Evolutionary conservation across 2,329 filamentous ascomycete genomes (phyloP), one percentile per base, ranked within the genome.

Genomic region (Tolypocladium nubicola): DNA sequence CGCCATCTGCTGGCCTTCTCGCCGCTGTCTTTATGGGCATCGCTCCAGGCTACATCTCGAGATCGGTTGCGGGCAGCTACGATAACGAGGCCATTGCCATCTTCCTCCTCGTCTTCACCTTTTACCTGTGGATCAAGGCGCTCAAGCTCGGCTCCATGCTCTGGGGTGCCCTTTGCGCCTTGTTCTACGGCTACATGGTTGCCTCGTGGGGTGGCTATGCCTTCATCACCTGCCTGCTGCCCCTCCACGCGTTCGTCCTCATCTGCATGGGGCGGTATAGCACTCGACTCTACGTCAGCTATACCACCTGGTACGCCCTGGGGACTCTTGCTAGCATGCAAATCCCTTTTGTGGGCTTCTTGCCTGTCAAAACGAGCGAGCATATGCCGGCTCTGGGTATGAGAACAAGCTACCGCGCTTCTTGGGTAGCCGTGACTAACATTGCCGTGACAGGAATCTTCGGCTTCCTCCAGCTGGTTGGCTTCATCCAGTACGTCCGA

Each of bases 151-250:
- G 94, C 33, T 97, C 94, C 54, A 91, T 96, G 72, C 89, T 97
- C 74, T 99, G 93, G 93, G 93, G 91, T 65, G 92, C 90, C 41
- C 79, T 97, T 61, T 94, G 92, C 66, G 94, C 94, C 49, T 81
- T 99, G 57, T 97, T 95, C 77, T 99, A 99, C 75, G 94, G 94
- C 69, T 99, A 99, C 84, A 99, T 99, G 94, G 94, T 99, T 62
- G 94, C 93, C 53, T 96, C 95, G 21, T 99, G 94, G 94, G 94
- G 94, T 81, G 94, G 94, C 70, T 99, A 99, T 73, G 94, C 96
- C 68, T 99, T 99, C 83, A 99, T 99, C 70, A 99, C 95, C 60
- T 97, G 96, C 72, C 78, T 99, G 75, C 85, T 99, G 59, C 94
- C 94, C 41, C 83, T 99, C 64, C 94, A 99, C 74, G 86, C 90